Base-by-base conservation (phyloP, 1,139 yeast genomes). In the Yamadazyma kanchanaburiensis region DNA sequence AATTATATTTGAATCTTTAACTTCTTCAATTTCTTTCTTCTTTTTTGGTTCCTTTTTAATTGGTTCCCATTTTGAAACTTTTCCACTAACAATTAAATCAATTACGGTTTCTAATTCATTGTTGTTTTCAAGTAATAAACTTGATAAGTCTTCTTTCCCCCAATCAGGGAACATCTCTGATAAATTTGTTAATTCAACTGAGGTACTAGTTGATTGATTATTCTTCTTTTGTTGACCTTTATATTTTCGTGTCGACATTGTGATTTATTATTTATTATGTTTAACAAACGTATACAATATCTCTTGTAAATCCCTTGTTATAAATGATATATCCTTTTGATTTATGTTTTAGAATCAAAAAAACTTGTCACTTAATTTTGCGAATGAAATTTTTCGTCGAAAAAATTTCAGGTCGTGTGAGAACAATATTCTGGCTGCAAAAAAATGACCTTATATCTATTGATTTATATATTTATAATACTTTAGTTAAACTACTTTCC, bases 151-250 rank as follows among this genome's bases (percentile, higher is more conserved):
- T 26, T 85, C 95, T 32, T 74, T 69, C 35, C 86, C 77, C 98
- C 98, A 91, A 53, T 86, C 96, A 24, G 96, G 95, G 65, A 91
- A 89, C 70, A 91, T 70, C 57, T 91, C 97, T 34, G 71, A 62
- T 50, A 91, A 74, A 29, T 83, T 74, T 38, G 70, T 61, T 47
- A 87, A 66, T 41, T 64, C 66, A 12, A 11, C 19, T 20, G 40
- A 23, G 27, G 35, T 36, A 28, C 42, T 39, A 19, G 49, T 35
- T 26, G 46, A 41, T 31, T 38, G 45, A 32, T 36, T 41, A 21
- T 21, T 24, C 57, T 66, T 66, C 53, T 69, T 73, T 49, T 66
- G 67, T 41, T 67, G 71, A 48, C 61, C 68, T 51, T 60, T 64
- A 48, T 55, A 55, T 56, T 60, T 64, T 63, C 70, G 70, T 51